Conservation (phyloP, 768 basidiomycete genomes). For the Tricholoma saponaceum region DNA sequence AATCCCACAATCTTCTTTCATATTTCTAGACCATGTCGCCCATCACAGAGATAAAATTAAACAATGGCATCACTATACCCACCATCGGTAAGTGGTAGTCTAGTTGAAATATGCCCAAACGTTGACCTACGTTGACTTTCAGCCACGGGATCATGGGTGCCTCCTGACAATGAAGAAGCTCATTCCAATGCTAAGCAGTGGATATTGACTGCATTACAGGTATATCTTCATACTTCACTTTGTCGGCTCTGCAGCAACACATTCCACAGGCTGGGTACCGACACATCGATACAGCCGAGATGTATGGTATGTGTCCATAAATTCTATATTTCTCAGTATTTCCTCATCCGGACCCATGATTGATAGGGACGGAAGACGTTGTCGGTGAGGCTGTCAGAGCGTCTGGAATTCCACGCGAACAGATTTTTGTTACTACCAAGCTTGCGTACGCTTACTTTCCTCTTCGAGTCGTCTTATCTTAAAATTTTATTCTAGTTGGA, state of each 20-base stretch:
- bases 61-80: slow-evolving; percentile 32
- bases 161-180: slow-evolving; percentile 19
- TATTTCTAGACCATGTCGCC: neutral
- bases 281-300: slow-evolving; percentile 37
- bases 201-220: slow-evolving; percentile 38
- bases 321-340: neutral
- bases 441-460: slow-evolving; percentile 27
- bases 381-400: slow-evolving; percentile 39
- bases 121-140: neutral
- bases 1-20: too few species aligned
- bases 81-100: slow-evolving; percentile 24
- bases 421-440: slow-evolving; percentile 50
- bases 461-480: neutral
- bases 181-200: slow-evolving; percentile 31
- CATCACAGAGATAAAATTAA: slow-evolving; percentile 16
- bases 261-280: slow-evolving; percentile 32
- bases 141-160: slow-evolving; percentile 41
- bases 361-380: slow-evolving; percentile 31
- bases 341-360: too few species aligned
- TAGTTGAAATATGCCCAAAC: neutral
- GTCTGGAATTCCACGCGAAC: slow-evolving; percentile 44
- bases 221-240: slow-evolving; percentile 4
- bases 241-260: neutral
- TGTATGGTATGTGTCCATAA: slow-evolving; percentile 22
- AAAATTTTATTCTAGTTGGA: slow-evolving; percentile 21